Evolutionary conservation across 2,329 filamentous ascomycete genomes (phyloP), one percentile per base, ranked within the genome.

Genomic region (Xylariomycetidae sp.): DNA sequence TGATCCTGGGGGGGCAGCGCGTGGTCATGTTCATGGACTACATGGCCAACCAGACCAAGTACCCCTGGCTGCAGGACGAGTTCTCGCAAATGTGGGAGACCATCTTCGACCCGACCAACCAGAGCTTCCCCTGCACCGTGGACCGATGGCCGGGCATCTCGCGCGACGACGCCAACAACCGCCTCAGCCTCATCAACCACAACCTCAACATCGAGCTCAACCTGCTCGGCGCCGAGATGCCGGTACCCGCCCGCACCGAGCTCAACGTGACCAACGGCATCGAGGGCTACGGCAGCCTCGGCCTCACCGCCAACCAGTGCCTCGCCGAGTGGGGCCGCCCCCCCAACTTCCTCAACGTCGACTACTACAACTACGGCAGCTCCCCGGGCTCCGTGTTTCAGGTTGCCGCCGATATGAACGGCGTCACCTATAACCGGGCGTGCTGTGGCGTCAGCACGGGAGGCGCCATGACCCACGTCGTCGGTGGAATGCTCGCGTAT

Each of bases 21-120:
- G 81, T 85, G 2, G 72, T 94, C 42, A 72, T 92, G 58, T 88
- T 92, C 62, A 74, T 94, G 63, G 88, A 94, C 63, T 94, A 94
- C 65, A 69, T 82, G 45, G 85, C 88, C 45, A 80, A 95, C 57
- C 85, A 94, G 61, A 76, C 70, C 1, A 69, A 72, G 14, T 82
- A 87, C 13, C 88, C 89, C 0, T 96, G 87, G 77, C 73, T 95
- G 26, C 69, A 95, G 25, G 86, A 94, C 57, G 73, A 96, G 60
- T 96, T 95, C 64, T 76, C 75, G 5, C 85, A 94, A 53, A 74
- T 94, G 63, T 95, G 86, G 85, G 87, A 96, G 64, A 90, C 88
- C 1, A 85, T 86, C 0, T 96, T 94, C 56, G 85, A 88, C 33
- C 88, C 78, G 3, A 53, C 59, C 12, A 57, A 78, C 53, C 62